Percentiles rank a stretch among this genome's conserved stretches.
These are phyloP conservation scores for Amaranthus hypochondriacus DNA, from an alignment of 148 eudicot genomes.

Conservation along the genomic window DNA sequence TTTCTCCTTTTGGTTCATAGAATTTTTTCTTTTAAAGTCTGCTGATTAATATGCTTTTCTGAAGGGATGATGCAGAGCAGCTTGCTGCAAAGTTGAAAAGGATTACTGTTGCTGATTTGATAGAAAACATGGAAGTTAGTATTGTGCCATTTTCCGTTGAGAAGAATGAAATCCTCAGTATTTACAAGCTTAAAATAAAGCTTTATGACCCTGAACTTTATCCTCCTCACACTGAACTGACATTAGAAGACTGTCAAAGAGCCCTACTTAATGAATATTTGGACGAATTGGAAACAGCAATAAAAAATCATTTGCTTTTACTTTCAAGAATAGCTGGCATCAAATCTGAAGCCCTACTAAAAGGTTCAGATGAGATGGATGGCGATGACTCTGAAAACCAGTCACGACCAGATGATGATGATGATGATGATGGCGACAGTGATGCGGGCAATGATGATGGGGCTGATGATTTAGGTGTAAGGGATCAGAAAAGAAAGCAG, in stretches of 20 bases:
- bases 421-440: constrained; percentile 35
- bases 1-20: no score
- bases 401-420: background rate
- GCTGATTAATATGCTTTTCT: no score
- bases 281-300: constrained; percentile 58
- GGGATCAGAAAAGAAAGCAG: constrained; percentile 51
- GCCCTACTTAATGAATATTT: constrained; percentile 42
- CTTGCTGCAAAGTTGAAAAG: constrained; percentile 60
- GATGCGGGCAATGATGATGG: constrained; percentile 37
- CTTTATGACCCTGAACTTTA: constrained; percentile 49
- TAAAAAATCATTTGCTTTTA: constrained; percentile 55
- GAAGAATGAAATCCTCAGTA: constrained; percentile 29
- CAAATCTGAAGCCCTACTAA: constrained; percentile 35
- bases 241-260: constrained; percentile 49
- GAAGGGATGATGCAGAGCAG: constrained; percentile 68
- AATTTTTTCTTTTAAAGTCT: no score
- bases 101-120: constrained; percentile 68
- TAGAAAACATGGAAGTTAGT: constrained; percentile 67
- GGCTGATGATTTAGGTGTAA: constrained; percentile 67
- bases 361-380: constrained; percentile 37
- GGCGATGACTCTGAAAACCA: constrained; percentile 27
- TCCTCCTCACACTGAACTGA: constrained; percentile 40
- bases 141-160: constrained; percentile 42
- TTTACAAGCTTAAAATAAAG: constrained; percentile 71
- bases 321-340: constrained; percentile 71